Percentiles rank a stretch among this genome's conserved stretches.
phyloP scores from a whole-genome alignment of 2,329 filamentous ascomycete genomes.

The Cytospora piceicola region DNA sequence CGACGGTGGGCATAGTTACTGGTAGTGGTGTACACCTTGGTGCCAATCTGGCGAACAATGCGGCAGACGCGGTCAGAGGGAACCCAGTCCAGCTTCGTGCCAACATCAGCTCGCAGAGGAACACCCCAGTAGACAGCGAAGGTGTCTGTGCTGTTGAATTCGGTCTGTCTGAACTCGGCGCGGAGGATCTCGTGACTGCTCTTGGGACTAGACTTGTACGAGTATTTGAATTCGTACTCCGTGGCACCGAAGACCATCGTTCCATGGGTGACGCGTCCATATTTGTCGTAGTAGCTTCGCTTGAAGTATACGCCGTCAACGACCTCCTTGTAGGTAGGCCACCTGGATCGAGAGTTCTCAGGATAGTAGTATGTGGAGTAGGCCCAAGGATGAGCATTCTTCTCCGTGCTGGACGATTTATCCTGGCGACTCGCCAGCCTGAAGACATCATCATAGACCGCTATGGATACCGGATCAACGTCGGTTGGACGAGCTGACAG shows the following conservation, averaged over 20 bases:
- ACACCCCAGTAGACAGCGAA: slow-evolving; percentile 44
- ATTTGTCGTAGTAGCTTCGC: slow-evolving; percentile 41
- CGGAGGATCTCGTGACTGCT: slow-evolving; percentile 41
- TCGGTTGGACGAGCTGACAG: slow-evolving; percentile 34
- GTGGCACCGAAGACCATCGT: slow-evolving; percentile 36
- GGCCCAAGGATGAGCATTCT: slow-evolving; percentile 28
- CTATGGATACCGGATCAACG: slow-evolving; percentile 34
- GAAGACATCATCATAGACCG: slow-evolving; percentile 38
- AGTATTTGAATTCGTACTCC: slow-evolving; percentile 42
- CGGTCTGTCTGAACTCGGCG: slow-evolving; percentile 37
- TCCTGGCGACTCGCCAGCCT: slow-evolving; percentile 36
- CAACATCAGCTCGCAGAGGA: slow-evolving; percentile 35
- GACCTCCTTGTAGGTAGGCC: slow-evolving; percentile 38
- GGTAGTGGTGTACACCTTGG: slow-evolving; percentile 38
- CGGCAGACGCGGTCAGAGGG: slow-evolving; percentile 43
- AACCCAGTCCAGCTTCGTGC: slow-evolving; percentile 40
- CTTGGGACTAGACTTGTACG: slow-evolving; percentile 42
- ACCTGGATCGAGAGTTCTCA: slow-evolving; percentile 30
- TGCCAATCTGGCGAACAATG: slow-evolving; percentile 38
- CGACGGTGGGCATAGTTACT: slow-evolving; percentile 43
- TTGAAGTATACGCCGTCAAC: slow-evolving; percentile 32
- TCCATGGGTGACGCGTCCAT: slow-evolving; percentile 41
- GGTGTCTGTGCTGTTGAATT: slow-evolving; percentile 32
- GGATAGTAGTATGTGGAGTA: slow-evolving; percentile 38
- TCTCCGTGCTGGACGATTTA: slow-evolving; percentile 29